These are phyloP conservation scores for Sergeia podlipaevii DNA, from an alignment of 208 protist genomes.

Conservation along the genomic window DNA sequence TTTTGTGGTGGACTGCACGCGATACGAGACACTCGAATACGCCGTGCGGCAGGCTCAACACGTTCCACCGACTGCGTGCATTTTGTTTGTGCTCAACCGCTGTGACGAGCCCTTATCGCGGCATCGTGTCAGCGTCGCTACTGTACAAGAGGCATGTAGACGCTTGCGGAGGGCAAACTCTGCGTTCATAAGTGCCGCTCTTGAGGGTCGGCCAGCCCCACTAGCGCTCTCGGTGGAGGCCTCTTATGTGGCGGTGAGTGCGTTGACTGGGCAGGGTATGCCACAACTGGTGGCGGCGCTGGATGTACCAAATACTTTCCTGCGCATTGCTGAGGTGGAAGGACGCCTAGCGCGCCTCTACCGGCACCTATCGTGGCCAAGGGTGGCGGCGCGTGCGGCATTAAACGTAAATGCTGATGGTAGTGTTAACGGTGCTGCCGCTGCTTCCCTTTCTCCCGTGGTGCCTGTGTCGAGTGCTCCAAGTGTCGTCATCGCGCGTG, in stretches of 20 bases:
- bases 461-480: too few species aligned
- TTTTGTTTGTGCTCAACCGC: constrained; percentile 74
- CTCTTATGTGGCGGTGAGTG: constrained; percentile 48
- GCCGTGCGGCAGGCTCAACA: constrained; percentile 44
- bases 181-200: constrained; percentile 31
- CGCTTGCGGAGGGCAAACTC: constrained; percentile 37
- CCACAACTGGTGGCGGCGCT: constrained; percentile 36
- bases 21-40: constrained; percentile 56
- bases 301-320: constrained; percentile 54
- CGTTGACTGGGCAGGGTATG: constrained; percentile 41
- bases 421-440: too few species aligned
- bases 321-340: constrained; percentile 46
- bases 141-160: constrained; percentile 41
- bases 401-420: too few species aligned
- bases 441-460: too few species aligned
- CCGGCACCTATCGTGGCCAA: constrained; percentile 4
- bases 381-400: too few species aligned
- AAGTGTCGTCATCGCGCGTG: too few species aligned
- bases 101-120: constrained; percentile 18
- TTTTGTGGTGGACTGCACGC: constrained; percentile 63
- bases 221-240: constrained; percentile 32
- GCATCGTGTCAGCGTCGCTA: constrained; percentile 28
- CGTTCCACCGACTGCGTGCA: constrained; percentile 48
- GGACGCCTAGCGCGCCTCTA: constrained; percentile 20
- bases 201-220: constrained; percentile 35